Base-by-base conservation (phyloP, 129 eudicot genomes). In the Centaurea solstitialis region DNA sequence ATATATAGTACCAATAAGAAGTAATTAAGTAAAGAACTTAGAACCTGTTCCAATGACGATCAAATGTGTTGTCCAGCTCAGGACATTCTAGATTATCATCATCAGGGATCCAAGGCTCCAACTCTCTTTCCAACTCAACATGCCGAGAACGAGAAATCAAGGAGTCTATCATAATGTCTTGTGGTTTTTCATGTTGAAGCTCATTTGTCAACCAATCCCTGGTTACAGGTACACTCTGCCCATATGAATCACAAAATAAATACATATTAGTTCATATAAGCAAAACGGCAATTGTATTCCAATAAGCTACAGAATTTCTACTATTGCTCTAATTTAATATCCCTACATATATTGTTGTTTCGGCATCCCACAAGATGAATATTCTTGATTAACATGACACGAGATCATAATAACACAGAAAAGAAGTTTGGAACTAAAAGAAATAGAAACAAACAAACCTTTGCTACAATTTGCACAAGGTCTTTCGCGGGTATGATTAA, bases 61-160 rank as follows among this genome's bases (percentile, higher is more conserved):
- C 96, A 86, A 92, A 94, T 84, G 90, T 88, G 67, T 87, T 89
- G 45, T 94, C 98, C 77, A 94, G 82, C 66, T 92, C 97, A 53
- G 97, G 87, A 74, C 86, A 83, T 13, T 81, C 91, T 40, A 90
- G 85, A 84, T 76, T 88, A 86, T 85, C 89, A 79, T 88, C 92
- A 81, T 94, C 97, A 21, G 98, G 98, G 71, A 92, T 90, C 98
- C 98, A 94, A 21, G 87, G 97, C 77, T 79, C 94, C 84, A 94
- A 72, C 78, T 92, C 93, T 75, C 98, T 86, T 79, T 86, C 97
- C 81, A 83, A 79, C 3, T 92, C 96, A 79, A 80, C 87, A 84
- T 86, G 93, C 17, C 85, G 84, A 62, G 94, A 87, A 11, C 86
- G 94, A 33, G 98, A 92, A 82, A 94, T 92, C 30, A 66, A 80